These are phyloP conservation scores for Penicillium freii DNA, from an alignment of 2,329 filamentous ascomycete species.

Conservation along the genomic window DNA sequence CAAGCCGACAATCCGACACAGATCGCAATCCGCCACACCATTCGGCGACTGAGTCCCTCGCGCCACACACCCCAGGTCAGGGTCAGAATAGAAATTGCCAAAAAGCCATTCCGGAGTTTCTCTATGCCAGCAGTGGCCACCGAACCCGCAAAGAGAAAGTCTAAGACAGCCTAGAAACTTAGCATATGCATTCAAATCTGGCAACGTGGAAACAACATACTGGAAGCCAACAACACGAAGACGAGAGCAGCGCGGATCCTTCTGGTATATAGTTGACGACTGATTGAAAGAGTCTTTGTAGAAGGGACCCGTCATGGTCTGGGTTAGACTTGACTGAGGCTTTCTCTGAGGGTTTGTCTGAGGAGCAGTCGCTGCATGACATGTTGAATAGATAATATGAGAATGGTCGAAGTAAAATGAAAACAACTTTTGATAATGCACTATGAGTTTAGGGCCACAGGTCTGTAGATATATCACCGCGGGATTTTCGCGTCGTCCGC, in stretches of 20 bases:
- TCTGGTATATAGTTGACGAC: constrained; percentile 12
- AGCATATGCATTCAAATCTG: not conserved
- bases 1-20: constrained; percentile 15
- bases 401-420: not conserved
- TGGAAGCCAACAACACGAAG: constrained; percentile 17
- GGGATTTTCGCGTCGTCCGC: not conserved
- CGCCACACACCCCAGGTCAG: constrained; percentile 13
- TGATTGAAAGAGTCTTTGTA: not conserved
- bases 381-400: not conserved
- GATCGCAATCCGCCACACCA: constrained; percentile 13
- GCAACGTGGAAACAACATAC: constrained; percentile 1
- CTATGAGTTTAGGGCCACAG: not conserved
- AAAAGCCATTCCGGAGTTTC: constrained; percentile 12
- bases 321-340: not conserved
- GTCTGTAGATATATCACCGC: not conserved
- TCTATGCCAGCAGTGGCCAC: constrained; percentile 15
- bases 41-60: constrained; percentile 15
- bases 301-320: not conserved
- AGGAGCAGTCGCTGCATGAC: not conserved
- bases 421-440: too few species aligned
- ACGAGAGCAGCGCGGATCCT: constrained; percentile 16
- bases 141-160: constrained; percentile 19
- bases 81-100: constrained; percentile 15
- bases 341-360: not conserved
- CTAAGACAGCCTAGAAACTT: constrained; percentile 12